phyloP scores from a whole-genome alignment of 1,284 basidiomycete species.

The Naganishia sp. region DNA sequence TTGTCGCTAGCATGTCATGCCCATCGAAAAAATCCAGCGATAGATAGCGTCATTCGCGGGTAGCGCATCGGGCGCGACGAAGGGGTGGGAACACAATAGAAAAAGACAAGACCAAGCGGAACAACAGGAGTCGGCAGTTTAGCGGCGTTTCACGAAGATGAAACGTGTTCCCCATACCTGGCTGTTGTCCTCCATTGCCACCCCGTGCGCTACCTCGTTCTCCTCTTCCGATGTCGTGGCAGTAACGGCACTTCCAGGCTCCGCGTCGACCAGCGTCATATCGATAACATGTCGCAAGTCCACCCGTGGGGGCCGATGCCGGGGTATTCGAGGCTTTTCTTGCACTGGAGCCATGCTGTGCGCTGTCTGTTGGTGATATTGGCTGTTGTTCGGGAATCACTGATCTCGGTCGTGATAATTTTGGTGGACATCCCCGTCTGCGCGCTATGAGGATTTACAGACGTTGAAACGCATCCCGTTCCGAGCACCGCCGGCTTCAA shows the following conservation, averaged over 20 bases:
- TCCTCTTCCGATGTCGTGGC: constrained; percentile 3
- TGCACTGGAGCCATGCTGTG: constrained; percentile 1
- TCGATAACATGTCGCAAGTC: constrained; percentile 24
- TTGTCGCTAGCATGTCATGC: constrained; percentile 6
- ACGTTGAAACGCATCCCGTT: not conserved
- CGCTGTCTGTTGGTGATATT: not conserved
- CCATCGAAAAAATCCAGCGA: not conserved
- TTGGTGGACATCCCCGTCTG: not conserved
- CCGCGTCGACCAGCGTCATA: constrained; percentile 20
- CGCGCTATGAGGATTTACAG: no score
- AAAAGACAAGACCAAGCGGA: not conserved
- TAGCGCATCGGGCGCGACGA: not conserved
- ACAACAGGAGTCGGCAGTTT: not conserved
- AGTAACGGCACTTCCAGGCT: constrained; percentile 4
- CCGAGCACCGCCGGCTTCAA: not conserved
- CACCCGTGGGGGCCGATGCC: constrained; percentile 9
- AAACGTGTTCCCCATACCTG: not conserved
- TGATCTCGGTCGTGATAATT: not conserved
- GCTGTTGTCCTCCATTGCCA: not conserved
- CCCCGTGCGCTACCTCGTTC: not conserved
- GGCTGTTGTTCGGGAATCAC: not conserved
- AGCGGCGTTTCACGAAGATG: not conserved
- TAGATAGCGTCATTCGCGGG: not conserved
- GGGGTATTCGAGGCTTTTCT: not conserved
- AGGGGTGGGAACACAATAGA: not conserved